Percentiles rank a stretch among this genome's conserved stretches.
phyloP scores from a whole-genome alignment of 208 protist genomes.

The Leptomonas seymouri region DNA sequence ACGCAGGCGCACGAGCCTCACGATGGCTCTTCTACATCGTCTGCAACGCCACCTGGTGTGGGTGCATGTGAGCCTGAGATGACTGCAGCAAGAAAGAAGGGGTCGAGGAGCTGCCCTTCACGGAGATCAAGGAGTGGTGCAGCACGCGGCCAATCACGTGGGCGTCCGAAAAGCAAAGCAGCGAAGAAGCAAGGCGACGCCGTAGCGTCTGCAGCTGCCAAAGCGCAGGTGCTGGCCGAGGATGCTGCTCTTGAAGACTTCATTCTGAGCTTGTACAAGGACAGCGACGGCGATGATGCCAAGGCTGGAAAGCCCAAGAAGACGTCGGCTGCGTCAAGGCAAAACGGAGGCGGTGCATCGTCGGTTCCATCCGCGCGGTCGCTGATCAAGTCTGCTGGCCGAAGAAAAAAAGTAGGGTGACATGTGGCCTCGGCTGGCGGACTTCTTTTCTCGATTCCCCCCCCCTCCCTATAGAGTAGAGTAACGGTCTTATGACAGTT shows the following conservation, averaged over 20 bases:
- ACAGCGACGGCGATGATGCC: not conserved
- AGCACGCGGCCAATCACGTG: not conserved
- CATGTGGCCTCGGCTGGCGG: too few relatives aligned
- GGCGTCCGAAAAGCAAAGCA: not conserved
- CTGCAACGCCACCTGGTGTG: not conserved
- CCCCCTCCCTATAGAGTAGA: not conserved
- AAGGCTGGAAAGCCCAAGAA: not conserved
- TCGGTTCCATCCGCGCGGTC: not conserved
- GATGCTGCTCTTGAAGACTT: slow-evolving; percentile 26
- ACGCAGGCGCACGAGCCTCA: not conserved
- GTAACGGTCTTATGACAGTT: too few relatives aligned
- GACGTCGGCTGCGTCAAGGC: not conserved
- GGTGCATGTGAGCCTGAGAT: not conserved
- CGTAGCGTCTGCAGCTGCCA: not conserved
- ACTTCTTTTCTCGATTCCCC: too few relatives aligned
- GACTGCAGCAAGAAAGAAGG: not conserved
- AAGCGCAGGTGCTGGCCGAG: slow-evolving; percentile 1
- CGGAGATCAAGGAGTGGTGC: not conserved
- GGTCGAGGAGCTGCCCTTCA: not conserved
- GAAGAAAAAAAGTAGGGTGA: not conserved
- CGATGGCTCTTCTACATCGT: too few relatives aligned
- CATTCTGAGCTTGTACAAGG: slow-evolving; percentile 18
- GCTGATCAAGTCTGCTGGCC: slow-evolving; percentile 3
- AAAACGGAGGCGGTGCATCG: not conserved
- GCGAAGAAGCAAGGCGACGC: not conserved